Evolutionary conservation across 1,284 basidiomycete genomes (phyloP).

Genomic region (Pseudozyma pruni): DNA sequence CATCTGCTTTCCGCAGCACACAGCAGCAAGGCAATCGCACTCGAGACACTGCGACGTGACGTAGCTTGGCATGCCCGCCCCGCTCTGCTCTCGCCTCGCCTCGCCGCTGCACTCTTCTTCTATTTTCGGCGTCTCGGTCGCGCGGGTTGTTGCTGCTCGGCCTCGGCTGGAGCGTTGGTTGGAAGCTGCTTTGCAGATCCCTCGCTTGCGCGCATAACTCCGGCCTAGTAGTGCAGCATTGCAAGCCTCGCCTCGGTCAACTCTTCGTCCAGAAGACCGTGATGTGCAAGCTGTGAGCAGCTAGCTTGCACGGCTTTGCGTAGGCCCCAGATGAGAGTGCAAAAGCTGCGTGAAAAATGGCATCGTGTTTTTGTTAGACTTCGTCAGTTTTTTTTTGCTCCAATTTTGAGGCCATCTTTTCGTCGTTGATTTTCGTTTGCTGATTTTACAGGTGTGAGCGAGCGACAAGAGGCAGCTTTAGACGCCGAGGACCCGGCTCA

Average conservation of each 20-base stretch:
- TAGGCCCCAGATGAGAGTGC: too few relatives aligned
- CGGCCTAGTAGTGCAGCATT: neutral
- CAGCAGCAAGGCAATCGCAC: neutral
- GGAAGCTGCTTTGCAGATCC: constrained; percentile 5
- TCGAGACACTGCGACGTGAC: constrained; percentile 28
- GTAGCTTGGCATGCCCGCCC: constrained; percentile 19
- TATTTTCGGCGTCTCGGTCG: constrained; percentile 20
- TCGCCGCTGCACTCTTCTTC: neutral
- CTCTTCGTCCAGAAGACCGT: too few relatives aligned
- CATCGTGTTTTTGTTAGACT: too few relatives aligned
- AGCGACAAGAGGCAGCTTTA: too few relatives aligned
- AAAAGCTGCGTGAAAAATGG: too few relatives aligned
- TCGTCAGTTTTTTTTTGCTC: neutral
- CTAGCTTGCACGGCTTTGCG: too few relatives aligned
- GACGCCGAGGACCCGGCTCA: too few relatives aligned
- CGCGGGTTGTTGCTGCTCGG: neutral
- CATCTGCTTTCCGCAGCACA: neutral
- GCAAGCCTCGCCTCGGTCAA: neutral
- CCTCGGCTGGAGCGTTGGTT: constrained; percentile 6
- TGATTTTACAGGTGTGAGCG: too few relatives aligned
- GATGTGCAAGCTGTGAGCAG: too few relatives aligned
- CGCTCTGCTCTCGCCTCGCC: neutral
- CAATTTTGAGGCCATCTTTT: constrained; percentile 2
- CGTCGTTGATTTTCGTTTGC: neutral
- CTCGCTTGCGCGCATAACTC: neutral